These are phyloP conservation scores for Entrophospora sp. DNA, from an alignment of 192 early-diverging fungal species.

Conservation along the genomic window DNA sequence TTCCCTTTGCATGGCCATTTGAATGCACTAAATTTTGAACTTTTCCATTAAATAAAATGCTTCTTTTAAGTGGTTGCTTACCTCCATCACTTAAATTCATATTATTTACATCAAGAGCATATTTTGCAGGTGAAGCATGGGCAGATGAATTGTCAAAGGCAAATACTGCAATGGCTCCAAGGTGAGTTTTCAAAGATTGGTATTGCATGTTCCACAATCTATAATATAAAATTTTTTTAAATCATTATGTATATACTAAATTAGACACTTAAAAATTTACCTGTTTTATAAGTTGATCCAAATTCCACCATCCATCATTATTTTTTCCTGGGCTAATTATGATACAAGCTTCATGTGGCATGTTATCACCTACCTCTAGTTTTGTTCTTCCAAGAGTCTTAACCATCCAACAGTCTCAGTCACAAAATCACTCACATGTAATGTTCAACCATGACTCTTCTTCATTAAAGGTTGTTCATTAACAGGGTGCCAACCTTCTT, in stretches of 20 bases:
- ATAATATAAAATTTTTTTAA: too few species aligned
- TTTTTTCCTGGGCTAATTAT: slow-evolving; percentile 14
- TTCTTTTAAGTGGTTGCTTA: slow-evolving; percentile 15
- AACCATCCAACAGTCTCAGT: slow-evolving; percentile 2
- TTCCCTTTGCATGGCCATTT: too few species aligned
- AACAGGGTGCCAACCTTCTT: not conserved
- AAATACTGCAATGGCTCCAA: slow-evolving; percentile 4
- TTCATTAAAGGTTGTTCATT: not conserved
- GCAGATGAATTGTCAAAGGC: slow-evolving; percentile 24
- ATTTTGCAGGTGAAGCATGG: not conserved
- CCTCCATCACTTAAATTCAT: slow-evolving; percentile 20
- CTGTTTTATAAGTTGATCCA: slow-evolving; percentile 9
- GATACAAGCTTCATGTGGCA: not conserved
- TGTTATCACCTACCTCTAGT: not conserved
- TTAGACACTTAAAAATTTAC: too few species aligned
- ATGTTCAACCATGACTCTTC: not conserved
- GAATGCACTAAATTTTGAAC: too few species aligned
- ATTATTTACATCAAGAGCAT: slow-evolving; percentile 7
- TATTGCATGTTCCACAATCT: not conserved
- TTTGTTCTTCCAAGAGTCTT: not conserved
- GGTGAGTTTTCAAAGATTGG: not conserved
- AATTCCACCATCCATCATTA: slow-evolving; percentile 19
- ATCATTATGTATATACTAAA: slow-evolving; percentile 12
- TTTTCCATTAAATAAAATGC: not conserved
- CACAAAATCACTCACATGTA: not conserved